Base-by-base conservation (phyloP, 257 asterid genomes). In the Plantago elongata region DNA sequence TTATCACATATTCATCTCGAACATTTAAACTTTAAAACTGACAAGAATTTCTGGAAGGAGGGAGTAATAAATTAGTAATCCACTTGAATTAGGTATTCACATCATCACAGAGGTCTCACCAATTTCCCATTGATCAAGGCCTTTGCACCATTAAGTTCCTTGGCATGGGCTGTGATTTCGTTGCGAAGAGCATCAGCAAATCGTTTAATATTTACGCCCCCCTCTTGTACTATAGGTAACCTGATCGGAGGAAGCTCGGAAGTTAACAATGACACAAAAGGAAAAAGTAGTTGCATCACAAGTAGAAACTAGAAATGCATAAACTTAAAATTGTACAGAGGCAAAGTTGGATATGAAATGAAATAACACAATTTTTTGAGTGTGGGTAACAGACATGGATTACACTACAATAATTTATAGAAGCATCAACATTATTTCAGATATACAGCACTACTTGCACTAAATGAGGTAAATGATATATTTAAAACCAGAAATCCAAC, bases 71-170 rank as follows among this genome's bases (percentile, higher is more conserved):
- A 34, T 5, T 34, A 58, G 45, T 42, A 47, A 1, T 22, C 27
- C 27, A 22, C 60, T 52, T 52, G 52, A 62, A 65, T 70, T 16
- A 9, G 15, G 22, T 15, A 13, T n/a, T 34, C 37, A 56, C 45
- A 56, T 60, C 45, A 51, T 43, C 38, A 22, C 48, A 64, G 69
- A 52, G 72, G 69, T 38, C 67, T 58, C 81, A 92, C 97, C 95
- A 85, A 72, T 75, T 80, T 87, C 7, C 96, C 95, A 66, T 89
- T 70, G 54, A 93, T 75, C 79, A 87, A 79, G 64, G 91, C 89
- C 75, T 74, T 87, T 47, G 83, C 87, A 52, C 81, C 68, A 45
- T 74, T 62, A 68, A 93, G 95, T 77, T 85, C 93, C 84, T 89
- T 83, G 61, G 84, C 85, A 61, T 79, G 91, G 72, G 57, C 64